Conservation (phyloP, 2,329 filamentous ascomycete genomes). For the Aspergillus spinulosporus region DNA sequence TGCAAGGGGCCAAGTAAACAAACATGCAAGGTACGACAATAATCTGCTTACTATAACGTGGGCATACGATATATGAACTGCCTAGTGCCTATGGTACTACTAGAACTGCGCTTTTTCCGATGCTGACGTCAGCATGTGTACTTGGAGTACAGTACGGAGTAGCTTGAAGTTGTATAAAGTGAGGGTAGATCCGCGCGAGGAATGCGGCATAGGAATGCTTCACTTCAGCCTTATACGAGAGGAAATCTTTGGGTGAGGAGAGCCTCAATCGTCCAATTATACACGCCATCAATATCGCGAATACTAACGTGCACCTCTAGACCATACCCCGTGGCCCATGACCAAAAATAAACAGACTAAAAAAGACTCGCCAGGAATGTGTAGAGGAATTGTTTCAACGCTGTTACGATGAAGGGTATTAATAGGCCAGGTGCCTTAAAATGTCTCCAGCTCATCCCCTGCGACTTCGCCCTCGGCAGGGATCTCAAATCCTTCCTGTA, state of each 20-base stretch:
- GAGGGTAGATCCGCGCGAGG: constrained; percentile 2
- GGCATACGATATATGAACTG: not conserved
- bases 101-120: not conserved
- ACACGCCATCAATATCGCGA: not conserved
- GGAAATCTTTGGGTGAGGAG: not conserved
- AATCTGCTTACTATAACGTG: not conserved
- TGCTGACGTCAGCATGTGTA: not conserved
- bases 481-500: constrained; percentile 36
- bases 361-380: constrained; percentile 9
- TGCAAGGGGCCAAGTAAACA: constrained; percentile 11
- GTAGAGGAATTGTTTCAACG: constrained; percentile 19
- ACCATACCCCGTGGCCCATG: not conserved
- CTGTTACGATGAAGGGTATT: constrained; percentile 30
- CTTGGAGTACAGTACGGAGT: not conserved
- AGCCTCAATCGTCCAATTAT: constrained; percentile 4
- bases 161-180: too few species aligned
- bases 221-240: not conserved
- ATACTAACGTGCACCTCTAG: constrained; percentile 7
- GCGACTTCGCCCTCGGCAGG: constrained; percentile 31
- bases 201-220: not conserved
- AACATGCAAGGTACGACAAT: constrained; percentile 11
- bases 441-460: constrained; percentile 35
- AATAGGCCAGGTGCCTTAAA: constrained; percentile 28
- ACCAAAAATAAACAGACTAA: constrained; percentile 4
- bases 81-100: not conserved